A percentile compares a stretch with the other conserved stretches of the same genome.
Evolutionary conservation across 345 rosid genomes (phyloP).

Genomic region (Syzygium aromaticum): DNA sequence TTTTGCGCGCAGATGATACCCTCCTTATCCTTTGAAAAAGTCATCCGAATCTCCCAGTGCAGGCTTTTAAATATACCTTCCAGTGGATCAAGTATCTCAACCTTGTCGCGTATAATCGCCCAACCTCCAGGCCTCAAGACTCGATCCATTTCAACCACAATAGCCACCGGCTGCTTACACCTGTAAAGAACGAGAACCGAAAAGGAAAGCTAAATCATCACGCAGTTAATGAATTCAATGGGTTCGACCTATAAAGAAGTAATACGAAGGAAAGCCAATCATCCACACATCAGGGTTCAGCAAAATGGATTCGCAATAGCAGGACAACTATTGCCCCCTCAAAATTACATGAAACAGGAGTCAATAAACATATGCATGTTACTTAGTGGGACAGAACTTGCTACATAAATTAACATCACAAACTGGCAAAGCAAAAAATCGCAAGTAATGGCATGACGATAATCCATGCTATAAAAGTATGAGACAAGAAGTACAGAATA

Average conservation of each 20-base stretch:
- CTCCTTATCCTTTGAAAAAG: slow-evolving; percentile 73
- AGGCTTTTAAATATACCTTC: slow-evolving; percentile 65
- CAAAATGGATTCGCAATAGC: not conserved
- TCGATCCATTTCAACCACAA: slow-evolving; percentile 89
- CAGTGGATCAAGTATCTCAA: slow-evolving; percentile 64
- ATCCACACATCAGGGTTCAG: not conserved
- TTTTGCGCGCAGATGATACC: slow-evolving; percentile 83
- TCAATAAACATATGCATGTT: not conserved
- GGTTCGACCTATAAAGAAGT: not conserved
- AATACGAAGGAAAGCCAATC: not conserved
- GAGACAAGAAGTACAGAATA: not conserved
- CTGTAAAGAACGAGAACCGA: slow-evolving; percentile 16
- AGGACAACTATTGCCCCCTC: not conserved
- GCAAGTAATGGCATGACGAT: not conserved
- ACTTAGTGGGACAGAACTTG: not conserved
- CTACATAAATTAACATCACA: not conserved
- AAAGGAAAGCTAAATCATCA: not conserved
- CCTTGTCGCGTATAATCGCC: slow-evolving; percentile 76
- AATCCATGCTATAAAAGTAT: not conserved
- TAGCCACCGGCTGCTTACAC: slow-evolving; percentile 73
- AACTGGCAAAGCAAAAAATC: not conserved
- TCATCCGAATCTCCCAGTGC: slow-evolving; percentile 92
- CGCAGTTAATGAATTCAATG: not conserved
- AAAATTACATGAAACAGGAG: not conserved
- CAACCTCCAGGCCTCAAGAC: slow-evolving; percentile 84